phyloP scores from a whole-genome alignment of 1,139 yeast species.

The Candida sp. region DNA sequence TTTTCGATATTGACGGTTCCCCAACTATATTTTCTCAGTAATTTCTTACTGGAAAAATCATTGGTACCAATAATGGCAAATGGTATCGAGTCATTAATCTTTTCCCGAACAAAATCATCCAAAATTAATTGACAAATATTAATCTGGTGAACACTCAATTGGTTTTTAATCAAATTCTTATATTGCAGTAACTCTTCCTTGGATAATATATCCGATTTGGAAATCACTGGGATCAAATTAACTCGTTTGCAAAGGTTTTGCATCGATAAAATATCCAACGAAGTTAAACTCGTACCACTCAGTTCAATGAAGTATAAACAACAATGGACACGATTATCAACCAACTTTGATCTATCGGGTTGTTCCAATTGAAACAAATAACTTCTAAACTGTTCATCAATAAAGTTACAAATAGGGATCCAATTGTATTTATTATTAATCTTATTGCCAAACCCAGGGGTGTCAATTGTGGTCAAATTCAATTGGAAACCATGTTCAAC shows the following conservation, averaged over 20 bases:
- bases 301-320: constrained; percentile 75
- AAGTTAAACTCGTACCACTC: constrained; percentile 46
- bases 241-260: constrained; percentile 60
- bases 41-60: constrained; percentile 22
- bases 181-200: constrained; percentile 32
- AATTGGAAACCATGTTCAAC: constrained; percentile 52
- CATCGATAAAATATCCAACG: constrained; percentile 69
- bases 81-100: constrained; percentile 44
- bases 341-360: constrained; percentile 49
- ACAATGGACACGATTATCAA: constrained; percentile 68
- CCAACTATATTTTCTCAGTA: constrained; percentile 73
- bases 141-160: constrained; percentile 48
- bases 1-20: constrained; percentile 73
- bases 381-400: constrained; percentile 58
- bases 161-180: constrained; percentile 41
- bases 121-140: constrained; percentile 53
- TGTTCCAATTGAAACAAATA: constrained; percentile 69
- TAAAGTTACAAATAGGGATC: constrained; percentile 54
- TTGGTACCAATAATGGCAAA: constrained; percentile 59
- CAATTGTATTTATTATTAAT: constrained; percentile 50
- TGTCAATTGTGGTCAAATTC: constrained; percentile 42
- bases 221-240: constrained; percentile 72
- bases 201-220: constrained; percentile 72
- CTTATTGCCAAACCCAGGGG: constrained; percentile 30
- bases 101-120: constrained; percentile 31